These are phyloP conservation scores for Venturia nashicola DNA, from an alignment of 2,329 filamentous ascomycete species.

Conservation along the genomic window DNA sequence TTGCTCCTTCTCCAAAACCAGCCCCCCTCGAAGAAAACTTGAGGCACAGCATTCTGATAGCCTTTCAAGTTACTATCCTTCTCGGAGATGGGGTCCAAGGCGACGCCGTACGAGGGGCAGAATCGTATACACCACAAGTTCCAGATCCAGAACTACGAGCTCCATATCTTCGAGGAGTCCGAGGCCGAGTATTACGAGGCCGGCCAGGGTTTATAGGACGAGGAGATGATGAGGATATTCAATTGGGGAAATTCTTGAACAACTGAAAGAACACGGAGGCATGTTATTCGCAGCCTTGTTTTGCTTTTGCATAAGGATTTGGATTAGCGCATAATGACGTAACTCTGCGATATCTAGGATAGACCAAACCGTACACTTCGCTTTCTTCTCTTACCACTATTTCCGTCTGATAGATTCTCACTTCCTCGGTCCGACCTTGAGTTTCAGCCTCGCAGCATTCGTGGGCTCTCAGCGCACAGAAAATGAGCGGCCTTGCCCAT, in stretches of 20 bases:
- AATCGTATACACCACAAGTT: background rate
- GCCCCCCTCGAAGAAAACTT: background rate
- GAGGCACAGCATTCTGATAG: background rate
- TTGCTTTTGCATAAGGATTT: background rate
- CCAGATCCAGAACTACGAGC: background rate
- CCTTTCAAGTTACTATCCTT: background rate
- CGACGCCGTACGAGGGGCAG: background rate
- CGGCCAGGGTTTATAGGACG: background rate
- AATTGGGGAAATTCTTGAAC: background rate
- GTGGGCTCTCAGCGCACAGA: too few relatives aligned
- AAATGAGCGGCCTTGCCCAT: too few relatives aligned
- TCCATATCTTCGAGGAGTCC: background rate
- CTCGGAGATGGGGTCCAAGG: background rate
- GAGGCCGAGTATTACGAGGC: background rate
- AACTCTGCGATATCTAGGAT: too few relatives aligned
- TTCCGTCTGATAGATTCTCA: too few relatives aligned
- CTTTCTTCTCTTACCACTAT: too few relatives aligned
- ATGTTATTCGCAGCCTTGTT: background rate
- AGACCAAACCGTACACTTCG: too few relatives aligned
- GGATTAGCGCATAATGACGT: background rate
- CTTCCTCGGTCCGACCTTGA: background rate
- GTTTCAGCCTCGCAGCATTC: background rate
- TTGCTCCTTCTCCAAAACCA: too few relatives aligned
- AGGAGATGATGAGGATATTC: background rate
- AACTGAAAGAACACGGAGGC: background rate